phyloP scores from a whole-genome alignment of 352 stramenopile species.

The Phytophthora litchii region DNA sequence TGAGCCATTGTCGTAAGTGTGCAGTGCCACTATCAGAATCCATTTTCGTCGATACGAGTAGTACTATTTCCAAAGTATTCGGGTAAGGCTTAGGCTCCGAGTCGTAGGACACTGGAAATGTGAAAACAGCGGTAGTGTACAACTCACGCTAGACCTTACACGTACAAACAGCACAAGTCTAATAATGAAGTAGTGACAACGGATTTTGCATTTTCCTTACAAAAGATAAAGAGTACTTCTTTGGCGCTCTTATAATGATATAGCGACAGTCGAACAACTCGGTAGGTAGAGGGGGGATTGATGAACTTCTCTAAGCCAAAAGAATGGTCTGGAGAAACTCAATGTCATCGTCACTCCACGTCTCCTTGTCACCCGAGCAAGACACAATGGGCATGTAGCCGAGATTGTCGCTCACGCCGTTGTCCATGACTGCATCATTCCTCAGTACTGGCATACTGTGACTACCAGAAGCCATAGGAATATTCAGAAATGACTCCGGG shows the following conservation, averaged over 20 bases:
- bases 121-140: neutral
- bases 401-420: slow-evolving; percentile 39
- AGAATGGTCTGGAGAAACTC: slow-evolving; percentile 79
- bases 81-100: neutral
- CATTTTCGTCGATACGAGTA: slow-evolving; percentile 14
- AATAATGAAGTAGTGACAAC: neutral
- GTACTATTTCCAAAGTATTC: neutral
- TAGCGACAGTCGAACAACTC: slow-evolving; percentile 34
- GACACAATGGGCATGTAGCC: slow-evolving; percentile 57
- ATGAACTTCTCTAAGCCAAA: slow-evolving; percentile 43
- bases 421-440: slow-evolving; percentile 26
- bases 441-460: slow-evolving; percentile 12
- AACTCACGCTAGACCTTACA: neutral
- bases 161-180: too few species aligned
- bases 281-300: neutral
- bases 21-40: slow-evolving; percentile 13
- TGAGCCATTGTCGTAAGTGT: slow-evolving; percentile 10
- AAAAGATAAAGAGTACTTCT: slow-evolving; percentile 21
- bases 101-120: slow-evolving; percentile 14
- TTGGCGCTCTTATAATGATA: slow-evolving; percentile 37
- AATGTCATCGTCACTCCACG: slow-evolving; percentile 85
- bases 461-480: slow-evolving; percentile 25
- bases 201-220: slow-evolving; percentile 11
- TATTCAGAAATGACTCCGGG: slow-evolving; percentile 54
- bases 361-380: slow-evolving; percentile 53